These are phyloP conservation scores for Erodium texanum DNA, from an alignment of 441 rosid genomes.

Conservation along the genomic window DNA sequence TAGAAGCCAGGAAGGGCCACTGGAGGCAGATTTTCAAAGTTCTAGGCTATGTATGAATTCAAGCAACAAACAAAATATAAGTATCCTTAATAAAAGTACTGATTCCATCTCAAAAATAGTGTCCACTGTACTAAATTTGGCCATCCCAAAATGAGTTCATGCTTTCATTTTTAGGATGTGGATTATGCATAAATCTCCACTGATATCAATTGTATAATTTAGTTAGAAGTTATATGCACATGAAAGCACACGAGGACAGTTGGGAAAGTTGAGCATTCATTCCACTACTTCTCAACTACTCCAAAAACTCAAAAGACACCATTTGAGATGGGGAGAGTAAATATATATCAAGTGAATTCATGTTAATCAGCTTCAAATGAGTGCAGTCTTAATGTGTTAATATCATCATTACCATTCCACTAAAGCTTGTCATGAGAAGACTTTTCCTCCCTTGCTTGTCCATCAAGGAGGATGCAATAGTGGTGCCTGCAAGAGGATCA, in stretches of 20 bases:
- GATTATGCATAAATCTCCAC: not conserved
- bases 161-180: not conserved
- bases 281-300: not conserved
- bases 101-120: not conserved
- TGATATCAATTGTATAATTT: not conserved
- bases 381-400: not conserved
- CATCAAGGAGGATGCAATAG: constrained; percentile 92
- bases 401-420: constrained; percentile 59
- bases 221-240: not conserved
- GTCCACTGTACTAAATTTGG: not conserved
- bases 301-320: not conserved
- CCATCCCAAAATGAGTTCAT: not conserved
- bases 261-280: not conserved
- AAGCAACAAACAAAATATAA: not conserved
- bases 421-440: constrained; percentile 76
- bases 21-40: constrained; percentile 2
- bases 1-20: not conserved
- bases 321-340: too few species aligned
- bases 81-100: not conserved
- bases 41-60: constrained; percentile 7
- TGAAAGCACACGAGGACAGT: not conserved
- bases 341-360: too few species aligned
- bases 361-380: not conserved
- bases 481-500: constrained; percentile 51
- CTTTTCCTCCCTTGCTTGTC: constrained; percentile 95